Evolutionary conservation across 768 basidiomycete genomes (phyloP).

Genomic region (Pisolithus orientalis): DNA sequence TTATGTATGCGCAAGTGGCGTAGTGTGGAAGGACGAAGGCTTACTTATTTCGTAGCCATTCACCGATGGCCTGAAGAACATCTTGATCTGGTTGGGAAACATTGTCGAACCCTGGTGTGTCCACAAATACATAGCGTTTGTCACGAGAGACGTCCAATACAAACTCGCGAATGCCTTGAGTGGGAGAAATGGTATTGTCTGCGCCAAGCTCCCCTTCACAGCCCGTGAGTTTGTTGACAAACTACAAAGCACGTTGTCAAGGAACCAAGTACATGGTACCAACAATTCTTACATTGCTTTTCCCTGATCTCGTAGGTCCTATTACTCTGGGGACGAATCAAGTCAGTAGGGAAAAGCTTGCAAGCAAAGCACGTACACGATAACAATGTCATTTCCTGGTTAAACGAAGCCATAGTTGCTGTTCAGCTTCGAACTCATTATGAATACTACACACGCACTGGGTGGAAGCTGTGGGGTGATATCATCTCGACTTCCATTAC

Average conservation of each 20-base stretch:
- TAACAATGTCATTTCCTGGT: too few relatives aligned
- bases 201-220: background rate
- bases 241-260: background rate
- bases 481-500: too few relatives aligned
- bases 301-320: too few relatives aligned
- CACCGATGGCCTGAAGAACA: background rate
- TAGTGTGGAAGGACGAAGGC: background rate
- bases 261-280: too few relatives aligned
- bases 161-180: constrained; percentile 7
- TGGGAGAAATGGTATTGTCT: constrained; percentile 1
- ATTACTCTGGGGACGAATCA: too few relatives aligned
- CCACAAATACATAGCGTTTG: constrained; percentile 12
- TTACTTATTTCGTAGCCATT: background rate
- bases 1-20: background rate
- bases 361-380: too few relatives aligned
- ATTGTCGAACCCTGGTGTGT: constrained; percentile 9
- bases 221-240: background rate
- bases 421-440: too few relatives aligned
- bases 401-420: too few relatives aligned
- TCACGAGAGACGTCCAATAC: constrained; percentile 8
- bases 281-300: too few relatives aligned
- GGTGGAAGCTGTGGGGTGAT: too few relatives aligned
- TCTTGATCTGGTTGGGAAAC: background rate
- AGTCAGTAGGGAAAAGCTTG: too few relatives aligned
- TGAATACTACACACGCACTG: too few relatives aligned